Conservation (phyloP, 208 protist genomes). For the Naegleria lovaniensis region DNA sequence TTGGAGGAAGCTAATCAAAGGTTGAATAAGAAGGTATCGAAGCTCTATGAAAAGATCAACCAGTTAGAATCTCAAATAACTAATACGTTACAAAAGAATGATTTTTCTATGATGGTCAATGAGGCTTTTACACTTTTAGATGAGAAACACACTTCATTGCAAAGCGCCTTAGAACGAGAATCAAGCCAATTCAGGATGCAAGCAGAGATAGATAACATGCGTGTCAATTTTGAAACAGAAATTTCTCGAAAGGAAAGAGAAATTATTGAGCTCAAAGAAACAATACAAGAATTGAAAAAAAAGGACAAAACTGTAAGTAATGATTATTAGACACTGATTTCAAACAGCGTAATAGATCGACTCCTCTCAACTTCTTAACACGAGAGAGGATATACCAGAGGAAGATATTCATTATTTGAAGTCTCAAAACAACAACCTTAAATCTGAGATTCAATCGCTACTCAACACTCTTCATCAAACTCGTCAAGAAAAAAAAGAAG, state of each 20-base stretch:
- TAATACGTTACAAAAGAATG: not conserved
- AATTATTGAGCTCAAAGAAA: not conserved
- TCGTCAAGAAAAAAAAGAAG: not conserved
- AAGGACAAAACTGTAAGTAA: not conserved
- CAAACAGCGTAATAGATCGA: too few relatives aligned
- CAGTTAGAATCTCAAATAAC: not conserved
- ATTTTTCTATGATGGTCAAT: not conserved
- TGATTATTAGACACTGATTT: too few relatives aligned
- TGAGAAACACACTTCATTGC: not conserved
- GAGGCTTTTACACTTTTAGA: not conserved
- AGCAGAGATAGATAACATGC: not conserved
- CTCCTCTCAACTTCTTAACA: too few relatives aligned
- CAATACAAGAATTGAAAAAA: not conserved
- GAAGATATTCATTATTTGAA: not conserved
- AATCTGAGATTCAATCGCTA: not conserved
- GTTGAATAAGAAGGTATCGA: not conserved
- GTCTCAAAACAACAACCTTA: not conserved
- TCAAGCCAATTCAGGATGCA: not conserved
- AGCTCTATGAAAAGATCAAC: not conserved
- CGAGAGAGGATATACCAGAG: not conserved
- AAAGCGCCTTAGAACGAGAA: not conserved
- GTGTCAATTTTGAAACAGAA: not conserved
- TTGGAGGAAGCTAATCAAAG: not conserved
- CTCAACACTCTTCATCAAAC: not conserved
- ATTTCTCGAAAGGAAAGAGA: not conserved